Base-by-base conservation (phyloP, 768 basidiomycete genomes). In the Agrocybe chaxingu region DNA sequence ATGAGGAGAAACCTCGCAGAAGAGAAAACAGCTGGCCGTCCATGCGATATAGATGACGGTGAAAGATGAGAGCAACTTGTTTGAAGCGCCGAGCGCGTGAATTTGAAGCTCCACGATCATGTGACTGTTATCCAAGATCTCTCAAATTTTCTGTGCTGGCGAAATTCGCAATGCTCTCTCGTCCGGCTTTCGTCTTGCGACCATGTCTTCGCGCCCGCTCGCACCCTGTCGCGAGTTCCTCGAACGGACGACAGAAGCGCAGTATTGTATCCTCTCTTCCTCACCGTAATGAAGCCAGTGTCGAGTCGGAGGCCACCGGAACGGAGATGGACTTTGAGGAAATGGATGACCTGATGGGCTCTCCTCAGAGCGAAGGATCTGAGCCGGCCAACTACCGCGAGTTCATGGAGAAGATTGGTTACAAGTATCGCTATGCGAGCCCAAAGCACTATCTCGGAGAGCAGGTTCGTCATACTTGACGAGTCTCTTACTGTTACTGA, bases 381-480 rank as follows among this genome's bases (percentile, higher is more conserved):
- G 52, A 52, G n/a, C 42, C 50, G 10, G 40, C 36, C n/a, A 48
- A 47, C 5, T 72, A 70, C 50, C 61, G 62, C 37, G 57, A 70
- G 33, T 83, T 81, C 58, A 64, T 79, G 53, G 57, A 66, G 7
- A 66, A 67, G 16, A 67, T 71, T 42, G 81, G 77, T 1, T 54
- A 55, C 35, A 57, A 67, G 42, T 85, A 67, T 58, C 72, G 70
- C 56, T 58, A 70, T 18, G 73, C 79, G 18, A 59, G 67, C 31
- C 78, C 84, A 24, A 70, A 74, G 37, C 81, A 84, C 49, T 91
- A 85, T 83, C 70, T 92, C 7, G 79, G 81, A 54, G 72, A 67
- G 31, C 66, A 76, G 72, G 77, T 74, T 61, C 59, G 56, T 65
- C 63, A 62, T 59, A 19, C 31, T 40, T 50, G 42, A 30, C 55